A percentile compares a stretch with the other conserved stretches of the same genome.
phyloP scores from a whole-genome alignment of 2,329 filamentous ascomycete species.

The Hypomyces perniciosus region DNA sequence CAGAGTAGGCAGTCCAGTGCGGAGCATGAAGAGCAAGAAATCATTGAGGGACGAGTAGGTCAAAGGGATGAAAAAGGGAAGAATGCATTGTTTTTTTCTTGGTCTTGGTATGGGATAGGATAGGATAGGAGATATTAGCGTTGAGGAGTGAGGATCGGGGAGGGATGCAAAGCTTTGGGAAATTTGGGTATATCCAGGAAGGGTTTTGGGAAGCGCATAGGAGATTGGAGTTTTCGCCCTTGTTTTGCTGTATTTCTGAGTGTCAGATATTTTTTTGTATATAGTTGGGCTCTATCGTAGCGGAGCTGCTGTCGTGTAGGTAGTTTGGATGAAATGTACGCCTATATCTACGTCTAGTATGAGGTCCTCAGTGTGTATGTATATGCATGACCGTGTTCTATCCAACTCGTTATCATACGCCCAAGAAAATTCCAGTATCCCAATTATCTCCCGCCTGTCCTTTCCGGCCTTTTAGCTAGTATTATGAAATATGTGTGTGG shows the following conservation, averaged over 20 bases:
- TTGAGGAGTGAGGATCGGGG: neutral
- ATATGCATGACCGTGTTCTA: neutral
- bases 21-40: slow-evolving; percentile 10
- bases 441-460: too few species aligned
- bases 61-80: neutral
- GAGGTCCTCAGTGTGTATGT: neutral
- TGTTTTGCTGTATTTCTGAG: too few species aligned
- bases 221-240: too few species aligned
- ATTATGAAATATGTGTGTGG: too few species aligned
- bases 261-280: slow-evolving; percentile 1
- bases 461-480: too few species aligned
- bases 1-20: slow-evolving; percentile 3
- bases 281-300: neutral
- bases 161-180: too few species aligned
- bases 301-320: too few species aligned
- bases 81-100: neutral
- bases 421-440: too few species aligned
- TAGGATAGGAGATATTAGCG: neutral
- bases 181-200: neutral
- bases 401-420: too few species aligned
- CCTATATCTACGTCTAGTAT: too few species aligned
- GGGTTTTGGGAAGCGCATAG: neutral
- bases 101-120: neutral
- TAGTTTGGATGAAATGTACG: neutral
- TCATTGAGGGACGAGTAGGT: slow-evolving; percentile 1